A percentile compares a stretch with the other conserved stretches of the same genome.
phyloP scores from a whole-genome alignment of 2,329 filamentous ascomycete genomes.

The Diaporthe ilicicola region DNA sequence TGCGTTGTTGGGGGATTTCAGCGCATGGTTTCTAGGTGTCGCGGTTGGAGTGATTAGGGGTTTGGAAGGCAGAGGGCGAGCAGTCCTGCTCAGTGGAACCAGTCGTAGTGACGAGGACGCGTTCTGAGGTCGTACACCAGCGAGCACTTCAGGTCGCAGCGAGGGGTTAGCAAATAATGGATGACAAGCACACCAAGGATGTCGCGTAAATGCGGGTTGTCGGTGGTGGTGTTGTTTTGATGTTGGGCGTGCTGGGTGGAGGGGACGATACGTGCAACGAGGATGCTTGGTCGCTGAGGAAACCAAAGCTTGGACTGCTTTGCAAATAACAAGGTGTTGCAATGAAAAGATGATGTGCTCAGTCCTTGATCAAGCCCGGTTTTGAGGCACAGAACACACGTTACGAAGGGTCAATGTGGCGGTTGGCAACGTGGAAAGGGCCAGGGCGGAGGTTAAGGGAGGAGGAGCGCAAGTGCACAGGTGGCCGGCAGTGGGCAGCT shows the following conservation, averaged over 20 bases:
- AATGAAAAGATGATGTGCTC: conserved; percentile 28
- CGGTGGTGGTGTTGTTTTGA: background rate
- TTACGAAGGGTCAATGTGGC: background rate
- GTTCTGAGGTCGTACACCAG: background rate
- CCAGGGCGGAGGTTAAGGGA: background rate
- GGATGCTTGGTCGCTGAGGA: conserved; percentile 1
- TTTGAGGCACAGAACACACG: background rate
- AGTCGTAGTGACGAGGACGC: background rate
- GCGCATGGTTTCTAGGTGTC: conserved; percentile 15
- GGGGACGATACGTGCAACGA: conserved; percentile 3
- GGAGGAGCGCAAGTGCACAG: background rate
- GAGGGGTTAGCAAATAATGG: conserved; percentile 15
- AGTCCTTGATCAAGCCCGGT: background rate
- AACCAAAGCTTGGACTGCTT: conserved; percentile 21
- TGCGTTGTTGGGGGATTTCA: conserved; percentile 5
- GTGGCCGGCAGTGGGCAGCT: background rate
- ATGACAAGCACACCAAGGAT: background rate
- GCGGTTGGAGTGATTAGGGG: background rate
- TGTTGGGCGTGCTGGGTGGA: conserved; percentile 10
- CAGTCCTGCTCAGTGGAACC: background rate
- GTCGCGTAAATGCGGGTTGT: background rate
- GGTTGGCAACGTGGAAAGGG: background rate
- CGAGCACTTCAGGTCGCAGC: conserved; percentile 4
- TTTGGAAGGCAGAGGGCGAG: background rate
- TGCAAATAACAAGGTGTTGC: conserved; percentile 24